phyloP scores from a whole-genome alignment of 2,329 filamentous ascomycete species.

The Cryphonectria nitschkei region DNA sequence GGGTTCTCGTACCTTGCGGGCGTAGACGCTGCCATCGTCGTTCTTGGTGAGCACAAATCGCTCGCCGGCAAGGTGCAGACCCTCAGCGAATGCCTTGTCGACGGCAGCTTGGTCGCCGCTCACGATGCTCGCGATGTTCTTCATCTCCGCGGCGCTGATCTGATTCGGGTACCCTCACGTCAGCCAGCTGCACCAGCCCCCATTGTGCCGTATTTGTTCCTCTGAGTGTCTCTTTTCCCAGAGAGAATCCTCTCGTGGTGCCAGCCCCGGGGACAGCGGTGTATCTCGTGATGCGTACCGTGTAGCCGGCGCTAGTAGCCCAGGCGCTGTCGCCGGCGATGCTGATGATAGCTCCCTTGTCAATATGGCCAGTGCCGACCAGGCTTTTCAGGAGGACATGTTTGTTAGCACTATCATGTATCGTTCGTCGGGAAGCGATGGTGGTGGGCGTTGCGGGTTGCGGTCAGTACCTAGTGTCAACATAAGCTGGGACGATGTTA shows the following conservation, averaged over 20 bases:
- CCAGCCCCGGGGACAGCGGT: conserved; percentile 15
- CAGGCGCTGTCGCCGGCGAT: conserved; percentile 78
- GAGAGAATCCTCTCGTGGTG: background rate
- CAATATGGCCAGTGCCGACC: conserved; percentile 75
- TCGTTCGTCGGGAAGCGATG: conserved; percentile 5
- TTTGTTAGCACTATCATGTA: conserved; percentile 13
- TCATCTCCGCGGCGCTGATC: conserved; percentile 63
- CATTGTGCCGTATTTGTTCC: background rate
- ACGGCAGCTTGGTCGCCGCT: conserved; percentile 49
- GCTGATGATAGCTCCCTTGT: conserved; percentile 86
- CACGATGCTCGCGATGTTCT: conserved; percentile 59
- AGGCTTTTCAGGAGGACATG: conserved; percentile 58
- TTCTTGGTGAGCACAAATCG: conserved; percentile 79
- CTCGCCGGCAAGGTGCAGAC: conserved; percentile 74
- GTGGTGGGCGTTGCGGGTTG: conserved; percentile 14
- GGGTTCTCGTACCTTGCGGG: conserved; percentile 70
- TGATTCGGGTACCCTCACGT: conserved; percentile 37
- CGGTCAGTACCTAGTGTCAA: conserved; percentile 52
- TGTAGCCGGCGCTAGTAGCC: conserved; percentile 72
- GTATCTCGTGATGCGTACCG: conserved; percentile 53
- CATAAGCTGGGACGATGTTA: conserved; percentile 48
- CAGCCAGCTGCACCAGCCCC: conserved; percentile 12
- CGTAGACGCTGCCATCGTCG: conserved; percentile 80
- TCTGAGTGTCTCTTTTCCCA: conserved; percentile 1
- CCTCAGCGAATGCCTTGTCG: conserved; percentile 71